A percentile compares a stretch with the other conserved stretches of the same genome.
phyloP scores from a whole-genome alignment of 202 grass and related monocot species.

The Zizania palustris region DNA sequence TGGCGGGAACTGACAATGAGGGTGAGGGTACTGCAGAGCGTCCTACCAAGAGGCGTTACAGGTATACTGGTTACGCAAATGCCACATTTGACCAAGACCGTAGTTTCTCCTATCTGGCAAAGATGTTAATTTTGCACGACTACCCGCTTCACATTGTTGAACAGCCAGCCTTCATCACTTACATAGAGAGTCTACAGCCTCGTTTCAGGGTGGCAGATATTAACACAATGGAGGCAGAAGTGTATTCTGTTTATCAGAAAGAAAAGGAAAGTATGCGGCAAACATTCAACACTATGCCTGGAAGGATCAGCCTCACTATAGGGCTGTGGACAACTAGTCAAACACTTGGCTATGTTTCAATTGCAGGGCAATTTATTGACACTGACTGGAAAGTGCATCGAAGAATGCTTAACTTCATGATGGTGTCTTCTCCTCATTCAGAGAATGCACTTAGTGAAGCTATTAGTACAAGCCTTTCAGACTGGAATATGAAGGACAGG shows the following conservation, averaged over 20 bases:
- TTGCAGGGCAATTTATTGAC: slow-evolving; percentile 58
- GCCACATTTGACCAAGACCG: slow-evolving; percentile 49
- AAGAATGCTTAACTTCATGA: slow-evolving; percentile 65
- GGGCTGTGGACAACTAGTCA: slow-evolving; percentile 65
- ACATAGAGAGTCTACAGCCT: slow-evolving; percentile 57
- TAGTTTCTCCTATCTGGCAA: slow-evolving; percentile 47
- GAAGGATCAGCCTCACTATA: slow-evolving; percentile 59
- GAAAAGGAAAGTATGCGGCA: slow-evolving; percentile 55
- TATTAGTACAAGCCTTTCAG: slow-evolving; percentile 47
- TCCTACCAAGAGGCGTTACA: slow-evolving; percentile 54
- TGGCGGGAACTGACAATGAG: slow-evolving; percentile 11
- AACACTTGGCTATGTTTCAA: slow-evolving; percentile 60
- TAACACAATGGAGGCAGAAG: slow-evolving; percentile 44
- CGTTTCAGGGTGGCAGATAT: slow-evolving; percentile 48
- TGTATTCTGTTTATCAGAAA: slow-evolving; percentile 55
- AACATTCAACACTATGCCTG: slow-evolving; percentile 48
- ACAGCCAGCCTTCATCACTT: slow-evolving; percentile 50
- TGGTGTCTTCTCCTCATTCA: slow-evolving; percentile 53
- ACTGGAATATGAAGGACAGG: slow-evolving; percentile 59
- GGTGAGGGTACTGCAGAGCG: slow-evolving; percentile 37
- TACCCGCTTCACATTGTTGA: slow-evolving; percentile 61
- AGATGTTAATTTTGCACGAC: slow-evolving; percentile 58
- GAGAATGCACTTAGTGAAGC: slow-evolving; percentile 60
- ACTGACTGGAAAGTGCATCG: slow-evolving; percentile 51
- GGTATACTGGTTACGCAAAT: slow-evolving; percentile 51